Percentiles rank a stretch among this genome's conserved stretches.
Evolutionary conservation across 2,329 filamentous ascomycete genomes (phyloP).

Genomic region (Aureobasidium melanogenum): DNA sequence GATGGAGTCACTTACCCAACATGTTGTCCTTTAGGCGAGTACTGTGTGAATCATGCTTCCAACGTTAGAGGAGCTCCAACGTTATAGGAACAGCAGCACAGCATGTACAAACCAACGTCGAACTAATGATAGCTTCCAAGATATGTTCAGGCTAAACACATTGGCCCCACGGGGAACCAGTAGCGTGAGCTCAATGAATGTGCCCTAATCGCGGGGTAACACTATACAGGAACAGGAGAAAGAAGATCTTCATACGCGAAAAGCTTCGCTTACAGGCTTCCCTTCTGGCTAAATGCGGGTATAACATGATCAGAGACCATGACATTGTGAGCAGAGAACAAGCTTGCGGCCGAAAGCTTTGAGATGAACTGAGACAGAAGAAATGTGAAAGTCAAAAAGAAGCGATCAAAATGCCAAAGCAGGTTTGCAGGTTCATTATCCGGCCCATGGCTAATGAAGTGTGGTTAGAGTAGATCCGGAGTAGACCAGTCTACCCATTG

Average conservation of each 20-base stretch:
- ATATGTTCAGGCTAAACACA: neutral
- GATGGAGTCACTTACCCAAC: neutral
- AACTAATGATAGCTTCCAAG: neutral
- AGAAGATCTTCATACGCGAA: neutral
- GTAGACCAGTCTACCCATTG: constrained; percentile 10
- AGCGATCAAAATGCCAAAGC: neutral
- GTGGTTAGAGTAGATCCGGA: neutral
- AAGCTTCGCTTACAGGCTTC: neutral
- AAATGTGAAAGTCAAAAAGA: neutral
- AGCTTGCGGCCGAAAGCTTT: neutral
- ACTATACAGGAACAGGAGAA: neutral
- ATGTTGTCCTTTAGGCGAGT: neutral
- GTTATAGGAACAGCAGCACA: neutral
- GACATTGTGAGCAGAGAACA: neutral
- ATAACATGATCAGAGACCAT: neutral
- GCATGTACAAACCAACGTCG: neutral
- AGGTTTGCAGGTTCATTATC: neutral
- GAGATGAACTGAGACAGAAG: neutral
- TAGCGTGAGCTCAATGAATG: neutral
- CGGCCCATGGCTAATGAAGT: neutral
- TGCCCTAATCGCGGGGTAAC: neutral
- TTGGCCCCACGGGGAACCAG: neutral
- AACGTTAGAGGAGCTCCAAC: neutral
- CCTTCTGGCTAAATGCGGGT: neutral
- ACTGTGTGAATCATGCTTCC: neutral